Evolutionary conservation across 495 filamentous ascomycete genomes (phyloP).

Genomic region (Cetradonia linearis): DNA sequence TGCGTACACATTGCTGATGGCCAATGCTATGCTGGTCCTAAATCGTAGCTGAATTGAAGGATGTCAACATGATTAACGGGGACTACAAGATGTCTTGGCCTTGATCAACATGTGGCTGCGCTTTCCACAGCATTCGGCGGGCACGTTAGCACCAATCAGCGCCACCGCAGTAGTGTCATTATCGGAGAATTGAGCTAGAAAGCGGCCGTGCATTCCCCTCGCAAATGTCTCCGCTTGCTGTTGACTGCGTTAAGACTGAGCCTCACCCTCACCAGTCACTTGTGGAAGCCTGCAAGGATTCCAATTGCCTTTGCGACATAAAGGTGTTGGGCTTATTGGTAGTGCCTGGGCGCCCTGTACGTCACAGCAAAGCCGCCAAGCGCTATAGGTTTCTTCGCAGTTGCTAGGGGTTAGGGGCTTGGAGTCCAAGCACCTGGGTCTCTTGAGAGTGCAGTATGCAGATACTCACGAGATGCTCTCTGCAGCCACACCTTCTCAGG

Average conservation of each 20-base stretch:
- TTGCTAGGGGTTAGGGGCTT: background rate
- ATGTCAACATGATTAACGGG: background rate
- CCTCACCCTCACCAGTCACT: constrained; percentile 1
- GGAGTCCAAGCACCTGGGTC: too few relatives aligned
- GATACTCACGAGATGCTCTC: background rate
- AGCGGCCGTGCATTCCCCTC: background rate
- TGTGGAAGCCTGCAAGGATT: background rate
- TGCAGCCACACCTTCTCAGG: background rate
- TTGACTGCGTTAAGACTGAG: background rate
- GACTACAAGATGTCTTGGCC: background rate
- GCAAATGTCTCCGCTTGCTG: background rate
- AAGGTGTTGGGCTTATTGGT: too few relatives aligned
- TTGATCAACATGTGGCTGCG: background rate
- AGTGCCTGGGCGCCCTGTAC: background rate
- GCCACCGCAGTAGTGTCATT: background rate
- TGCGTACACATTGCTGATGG: too few relatives aligned
- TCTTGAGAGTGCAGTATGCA: background rate
- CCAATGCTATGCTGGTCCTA: background rate
- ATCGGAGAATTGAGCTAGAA: background rate
- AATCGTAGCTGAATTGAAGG: background rate
- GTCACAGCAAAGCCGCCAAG: background rate
- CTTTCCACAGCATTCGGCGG: background rate
- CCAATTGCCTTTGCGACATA: background rate
- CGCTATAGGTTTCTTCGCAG: background rate
- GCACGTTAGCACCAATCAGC: background rate